Conservation (phyloP, 192 early-diverging fungal species). For the Lunasporangiospora selenospora region DNA sequence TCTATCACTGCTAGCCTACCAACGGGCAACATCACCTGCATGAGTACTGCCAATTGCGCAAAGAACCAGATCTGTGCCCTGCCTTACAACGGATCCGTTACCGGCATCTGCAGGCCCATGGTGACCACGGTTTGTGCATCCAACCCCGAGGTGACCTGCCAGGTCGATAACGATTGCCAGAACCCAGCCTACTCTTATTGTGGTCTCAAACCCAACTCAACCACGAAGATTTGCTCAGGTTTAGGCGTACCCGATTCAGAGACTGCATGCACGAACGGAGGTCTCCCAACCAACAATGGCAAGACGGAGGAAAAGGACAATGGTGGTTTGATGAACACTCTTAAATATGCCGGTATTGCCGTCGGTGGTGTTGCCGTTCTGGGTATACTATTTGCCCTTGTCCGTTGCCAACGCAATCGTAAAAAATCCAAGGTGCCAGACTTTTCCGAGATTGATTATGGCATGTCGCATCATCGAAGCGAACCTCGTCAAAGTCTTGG, state of each 20-base stretch:
- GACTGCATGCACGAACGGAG: slow-evolving; percentile 1
- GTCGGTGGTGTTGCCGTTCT: slow-evolving; percentile 16
- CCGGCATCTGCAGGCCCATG: slow-evolving; percentile 13
- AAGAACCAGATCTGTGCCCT: slow-evolving; percentile 16
- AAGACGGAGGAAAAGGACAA: neutral
- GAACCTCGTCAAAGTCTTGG: slow-evolving; percentile 21
- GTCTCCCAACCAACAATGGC: neutral
- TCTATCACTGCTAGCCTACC: neutral
- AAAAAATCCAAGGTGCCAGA: slow-evolving; percentile 29
- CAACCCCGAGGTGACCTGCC: slow-evolving; percentile 4
- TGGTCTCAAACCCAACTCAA: neutral
- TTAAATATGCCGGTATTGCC: slow-evolving; percentile 40
- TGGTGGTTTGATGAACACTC: slow-evolving; percentile 3
- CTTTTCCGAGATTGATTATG: slow-evolving; percentile 34
- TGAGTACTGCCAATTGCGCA: neutral
- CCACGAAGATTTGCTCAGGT: slow-evolving; percentile 8
- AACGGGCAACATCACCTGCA: neutral
- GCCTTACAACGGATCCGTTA: neutral
- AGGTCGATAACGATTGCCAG: slow-evolving; percentile 1
- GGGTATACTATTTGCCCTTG: slow-evolving; percentile 26
- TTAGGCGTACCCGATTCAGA: slow-evolving; percentile 8
- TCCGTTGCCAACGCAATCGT: slow-evolving; percentile 22
- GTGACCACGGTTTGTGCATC: neutral
- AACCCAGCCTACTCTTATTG: slow-evolving; percentile 15
- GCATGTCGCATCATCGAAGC: slow-evolving; percentile 19